Evolutionary conservation across 2,329 filamentous ascomycete genomes (phyloP).

Genomic region (Pseudogymnoascus sp.): DNA sequence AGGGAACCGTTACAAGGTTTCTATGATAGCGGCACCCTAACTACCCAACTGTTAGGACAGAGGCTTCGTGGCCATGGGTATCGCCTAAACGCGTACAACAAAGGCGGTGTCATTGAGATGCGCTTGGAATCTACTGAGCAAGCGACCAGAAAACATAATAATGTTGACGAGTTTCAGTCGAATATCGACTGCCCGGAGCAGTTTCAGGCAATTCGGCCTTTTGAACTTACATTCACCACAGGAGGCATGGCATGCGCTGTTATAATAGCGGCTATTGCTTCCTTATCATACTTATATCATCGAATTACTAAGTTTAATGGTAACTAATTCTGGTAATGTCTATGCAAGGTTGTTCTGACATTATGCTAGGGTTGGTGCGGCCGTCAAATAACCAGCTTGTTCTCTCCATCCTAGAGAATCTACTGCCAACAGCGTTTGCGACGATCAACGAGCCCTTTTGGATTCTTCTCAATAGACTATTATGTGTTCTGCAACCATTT

Average conservation of each 20-base stretch:
- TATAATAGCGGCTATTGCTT: constrained; percentile 10
- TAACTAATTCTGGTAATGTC: constrained; percentile 1
- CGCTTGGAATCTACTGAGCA: background rate
- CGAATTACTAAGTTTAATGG: constrained; percentile 15
- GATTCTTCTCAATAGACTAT: constrained; percentile 44
- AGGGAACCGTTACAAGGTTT: background rate
- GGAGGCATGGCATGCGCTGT: background rate
- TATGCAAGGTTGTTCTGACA: background rate
- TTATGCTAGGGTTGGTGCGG: constrained; percentile 15
- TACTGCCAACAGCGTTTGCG: constrained; percentile 47
- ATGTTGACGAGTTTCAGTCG: background rate
- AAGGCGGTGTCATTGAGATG: background rate
- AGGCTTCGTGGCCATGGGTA: background rate
- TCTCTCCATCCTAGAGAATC: constrained; percentile 37
- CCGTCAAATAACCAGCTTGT: constrained; percentile 23
- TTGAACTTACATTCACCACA: constrained; percentile 17
- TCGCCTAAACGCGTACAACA: background rate
- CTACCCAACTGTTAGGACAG: background rate
- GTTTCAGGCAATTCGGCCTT: constrained; percentile 14
- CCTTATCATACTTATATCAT: constrained; percentile 13
- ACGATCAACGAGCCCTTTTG: constrained; percentile 52
- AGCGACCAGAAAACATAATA: background rate
- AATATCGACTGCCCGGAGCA: background rate
- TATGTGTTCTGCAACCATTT: constrained; percentile 50
- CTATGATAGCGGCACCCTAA: constrained; percentile 10